Evolutionary conservation across 768 basidiomycete genomes (phyloP).

Genomic region (Psilocybe cyanescens): DNA sequence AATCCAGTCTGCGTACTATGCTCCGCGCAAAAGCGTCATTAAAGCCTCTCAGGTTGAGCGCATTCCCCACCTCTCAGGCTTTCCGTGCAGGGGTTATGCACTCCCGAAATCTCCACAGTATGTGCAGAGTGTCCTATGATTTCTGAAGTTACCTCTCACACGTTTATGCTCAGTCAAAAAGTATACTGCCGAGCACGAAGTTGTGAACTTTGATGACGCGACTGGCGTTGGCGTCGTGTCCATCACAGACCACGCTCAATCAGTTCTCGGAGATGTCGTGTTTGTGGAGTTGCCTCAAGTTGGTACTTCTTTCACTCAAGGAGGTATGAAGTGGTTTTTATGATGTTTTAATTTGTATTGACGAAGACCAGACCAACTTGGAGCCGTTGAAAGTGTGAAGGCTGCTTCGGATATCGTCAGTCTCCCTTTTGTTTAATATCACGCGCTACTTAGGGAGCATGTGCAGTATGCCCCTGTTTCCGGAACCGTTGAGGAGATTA

Average conservation of each 20-base stretch:
- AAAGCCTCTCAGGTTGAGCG: conserved; percentile 23
- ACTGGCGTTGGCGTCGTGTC: conserved; percentile 80
- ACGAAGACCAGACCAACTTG: conserved; percentile 67
- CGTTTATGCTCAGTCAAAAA: conserved; percentile 56
- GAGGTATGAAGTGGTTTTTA: conserved; percentile 58
- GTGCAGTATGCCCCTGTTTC: conserved; percentile 90
- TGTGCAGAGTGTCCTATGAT: conserved; percentile 29
- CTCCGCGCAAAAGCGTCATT: conserved; percentile 27
- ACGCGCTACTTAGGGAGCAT: neutral
- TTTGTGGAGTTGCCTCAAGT: conserved; percentile 87
- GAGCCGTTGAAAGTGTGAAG: conserved; percentile 95
- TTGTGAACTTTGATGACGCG: conserved; percentile 74
- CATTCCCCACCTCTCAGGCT: conserved; percentile 21
- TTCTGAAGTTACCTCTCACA: neutral
- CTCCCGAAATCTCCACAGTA: conserved; percentile 64
- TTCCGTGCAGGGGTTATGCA: conserved; percentile 30
- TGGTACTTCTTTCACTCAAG: conserved; percentile 66
- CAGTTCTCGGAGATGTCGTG: conserved; percentile 92
- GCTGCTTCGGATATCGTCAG: conserved; percentile 91
- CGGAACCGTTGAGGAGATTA: conserved; percentile 81
- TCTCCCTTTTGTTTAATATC: conserved; percentile 10
- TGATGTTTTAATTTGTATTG: neutral
- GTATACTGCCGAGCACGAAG: conserved; percentile 90
- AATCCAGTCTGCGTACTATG: conserved; percentile 37
- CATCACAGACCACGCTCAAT: conserved; percentile 93